Evolutionary conservation across 148 eudicot genomes (phyloP), one percentile per base, ranked within the genome.

Genomic region (Simmondsia chinensis): DNA sequence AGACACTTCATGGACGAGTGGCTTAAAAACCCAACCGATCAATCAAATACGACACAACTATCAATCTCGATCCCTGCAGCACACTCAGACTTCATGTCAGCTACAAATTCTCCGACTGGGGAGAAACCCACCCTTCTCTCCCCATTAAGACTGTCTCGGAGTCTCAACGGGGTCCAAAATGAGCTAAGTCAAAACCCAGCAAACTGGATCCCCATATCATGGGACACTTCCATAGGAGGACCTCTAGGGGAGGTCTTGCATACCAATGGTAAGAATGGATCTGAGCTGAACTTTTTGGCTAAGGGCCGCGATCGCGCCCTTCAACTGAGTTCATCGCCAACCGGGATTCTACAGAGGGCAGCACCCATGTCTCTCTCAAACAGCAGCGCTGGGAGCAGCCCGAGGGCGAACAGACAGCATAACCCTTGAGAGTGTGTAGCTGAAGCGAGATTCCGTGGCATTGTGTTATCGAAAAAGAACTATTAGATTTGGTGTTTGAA

Each of bases 181-280:
- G 70, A 48, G 16, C 33, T 30, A 5, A 62, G 32, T 33, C 57
- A 54, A 4, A 61, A 54, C 36, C 70, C 59, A 23, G 51, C 55
- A 7, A 73, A 46, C 24, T 76, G 70, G 72, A 61, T 66, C 27
- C 80, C 83, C 3, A 58, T 72, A 20, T 46, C 83, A 13, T 78
- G 86, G 82, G 86, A 66, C 14, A 54, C 66, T 1, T 70, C 89
- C 17, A 39, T 56, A 51, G 91, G 82, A 0, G 94, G 94, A 23
- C 94, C 94, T 5, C 77, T 83, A n/a, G 94, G 80, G 4, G 94
- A 83, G 59, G 94, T 66, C 2, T 40, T 83, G 35, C 65, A 74
- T 34, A 66, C 48, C 52, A 62, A 57, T 5, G 62, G 56, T 37
- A 57, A 28, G 30, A 57, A 28, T 27, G 14, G 54, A 5, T 59